Conservation (phyloP, 2,329 filamentous ascomycete genomes). For the Hypoxylon sp. region DNA sequence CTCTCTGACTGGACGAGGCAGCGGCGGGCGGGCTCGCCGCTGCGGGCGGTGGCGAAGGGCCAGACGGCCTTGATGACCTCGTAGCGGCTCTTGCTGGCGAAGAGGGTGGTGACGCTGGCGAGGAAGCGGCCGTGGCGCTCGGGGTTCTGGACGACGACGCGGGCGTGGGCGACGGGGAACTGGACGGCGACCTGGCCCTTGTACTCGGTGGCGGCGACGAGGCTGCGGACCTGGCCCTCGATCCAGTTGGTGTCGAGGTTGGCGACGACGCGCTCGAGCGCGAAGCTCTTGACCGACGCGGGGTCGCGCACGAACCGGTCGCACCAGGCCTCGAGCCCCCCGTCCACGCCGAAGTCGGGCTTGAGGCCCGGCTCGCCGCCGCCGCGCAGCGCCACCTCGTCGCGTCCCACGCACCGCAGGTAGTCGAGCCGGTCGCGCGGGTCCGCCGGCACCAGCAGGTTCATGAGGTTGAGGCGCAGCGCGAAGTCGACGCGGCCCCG, state of each 20-base stretch:
- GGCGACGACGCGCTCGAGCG: slow-evolving; percentile 59
- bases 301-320: slow-evolving; percentile 56
- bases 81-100: slow-evolving; percentile 61
- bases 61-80: slow-evolving; percentile 64
- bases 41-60: slow-evolving; percentile 62
- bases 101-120: slow-evolving; percentile 59
- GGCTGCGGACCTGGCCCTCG: slow-evolving; percentile 61
- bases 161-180: slow-evolving; percentile 59
- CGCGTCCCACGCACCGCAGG: slow-evolving; percentile 57
- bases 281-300: slow-evolving; percentile 57
- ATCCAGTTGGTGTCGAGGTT: slow-evolving; percentile 64
- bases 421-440: slow-evolving; percentile 58
- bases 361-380: slow-evolving; percentile 52
- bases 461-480: slow-evolving; percentile 63
- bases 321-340: slow-evolving; percentile 59
- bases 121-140: slow-evolving; percentile 63
- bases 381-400: slow-evolving; percentile 60
- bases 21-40: slow-evolving; percentile 53
- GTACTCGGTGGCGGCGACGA: slow-evolving; percentile 60
- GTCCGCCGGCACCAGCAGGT: slow-evolving; percentile 58
- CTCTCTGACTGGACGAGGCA: slow-evolving; percentile 64
- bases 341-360: slow-evolving; percentile 52
- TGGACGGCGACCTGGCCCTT: slow-evolving; percentile 56
- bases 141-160: slow-evolving; percentile 57
- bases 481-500: slow-evolving; percentile 59